Evolutionary conservation across 78 protist genomes (phyloP), one percentile per base, ranked within the genome.

Genomic region (Dictyostelium firmibasis): DNA sequence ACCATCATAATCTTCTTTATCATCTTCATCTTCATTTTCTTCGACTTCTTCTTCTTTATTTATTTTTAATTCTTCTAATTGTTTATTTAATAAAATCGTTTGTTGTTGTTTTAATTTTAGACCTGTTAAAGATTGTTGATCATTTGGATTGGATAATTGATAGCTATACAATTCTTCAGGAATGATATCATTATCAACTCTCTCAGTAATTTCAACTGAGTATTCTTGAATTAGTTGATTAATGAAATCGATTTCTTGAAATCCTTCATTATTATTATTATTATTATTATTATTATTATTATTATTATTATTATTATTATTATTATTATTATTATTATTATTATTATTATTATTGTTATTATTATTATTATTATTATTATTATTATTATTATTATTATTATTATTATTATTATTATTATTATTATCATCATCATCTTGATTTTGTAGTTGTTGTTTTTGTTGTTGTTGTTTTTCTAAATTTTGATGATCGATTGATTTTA

Each of bases 101-200:
- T 75, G 75, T 86, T 86, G 50, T 57, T 47, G 25, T 47, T 25
- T 53, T 47, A 50, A 4, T 86, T 70, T 70, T 86, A 89, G 43
- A 33, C 62, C 6, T 29, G 81, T 53, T 14, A 89, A 69, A 31
- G 85, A 81, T 36, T 81, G 29, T 7, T 50, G 4, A 67, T 89
- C 94, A 11, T 69, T 64, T 41, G 27, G 31, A 43, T 62, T 47
- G 43, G 94, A 38, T 20, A 89, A 31, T 47, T 89, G 87, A 81
- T 81, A 89, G 8, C 70, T 31, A 69, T 89, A 89, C 5, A 33
- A 81, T 14, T 81, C 62, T 20, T 89, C 94, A 18, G 85, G 87
- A 11, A 89, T 89, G 18, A 14, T 9, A 67, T 89, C 94, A 67
- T 89, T 62, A 43, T 89, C 94, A 27, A 29, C 23, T 81, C 94